Evolutionary conservation across 106 monocot genomes (phyloP), one percentile per base, ranked within the genome.

Genomic region (Triglochin maritima): DNA sequence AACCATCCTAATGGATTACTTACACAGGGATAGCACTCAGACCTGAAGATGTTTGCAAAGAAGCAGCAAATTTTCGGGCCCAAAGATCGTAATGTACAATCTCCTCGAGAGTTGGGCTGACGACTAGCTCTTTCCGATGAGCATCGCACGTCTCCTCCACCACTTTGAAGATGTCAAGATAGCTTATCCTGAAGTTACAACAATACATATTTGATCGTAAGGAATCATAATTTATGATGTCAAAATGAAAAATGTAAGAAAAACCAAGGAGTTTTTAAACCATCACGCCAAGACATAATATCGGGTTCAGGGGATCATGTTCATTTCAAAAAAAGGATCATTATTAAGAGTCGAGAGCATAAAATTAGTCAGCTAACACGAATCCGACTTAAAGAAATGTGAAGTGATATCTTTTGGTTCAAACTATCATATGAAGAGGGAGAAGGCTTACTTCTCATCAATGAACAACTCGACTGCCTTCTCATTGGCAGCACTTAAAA

Each of bases 401-500:
- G 29, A 29, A 29, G 29, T 29, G 29, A 29, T 29, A 29, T 29
- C 29, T 29, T 29, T 29, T 29, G 29, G 29, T 29, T 29, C 29
- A 29, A 1, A 29, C 29, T 29, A 29, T 29, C 29, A 29, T 29
- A 29, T 29, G 29, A 29, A 29, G 29, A 29, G 29, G 5, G 17
- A 69, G n/a, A 50, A 48, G 6, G 17, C 50, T 10, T 90, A 94
- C 94, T 87, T 85, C 74, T 90, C 89, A 76, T 81, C 79, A 45
- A 94, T 85, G 53, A 94, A 94, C 80, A 94, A 74, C 79, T 94
- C 94, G 4, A 94, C 94, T 12, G 94, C 94, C 76, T 90, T 90
- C 81, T 94, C 94, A 61, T 94, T 94, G 62, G 94, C 94, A 49
- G 94, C 94, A 75, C 94, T 94, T 11, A 94, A 83, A 49, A 94